phyloP scores from a whole-genome alignment of 2,329 filamentous ascomycete species.

The Chaetomium sp. region DNA sequence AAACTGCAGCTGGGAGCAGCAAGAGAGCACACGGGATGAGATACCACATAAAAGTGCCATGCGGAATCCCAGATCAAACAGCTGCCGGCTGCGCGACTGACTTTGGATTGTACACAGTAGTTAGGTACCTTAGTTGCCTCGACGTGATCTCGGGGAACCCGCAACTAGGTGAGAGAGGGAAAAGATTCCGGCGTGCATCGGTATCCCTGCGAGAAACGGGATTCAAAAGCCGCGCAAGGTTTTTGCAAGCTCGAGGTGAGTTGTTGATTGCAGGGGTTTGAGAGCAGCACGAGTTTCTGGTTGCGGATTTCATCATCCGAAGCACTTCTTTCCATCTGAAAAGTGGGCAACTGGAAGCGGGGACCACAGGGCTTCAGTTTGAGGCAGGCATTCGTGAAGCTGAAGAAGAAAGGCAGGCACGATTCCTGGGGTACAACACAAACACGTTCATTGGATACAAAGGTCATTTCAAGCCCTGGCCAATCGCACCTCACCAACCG shows the following conservation, averaged over 20 bases:
- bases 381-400: background rate
- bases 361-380: background rate
- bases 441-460: constrained; percentile 6
- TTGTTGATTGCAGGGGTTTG: constrained; percentile 8
- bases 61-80: background rate
- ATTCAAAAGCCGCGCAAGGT: background rate
- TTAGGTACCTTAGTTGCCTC: too few species aligned
- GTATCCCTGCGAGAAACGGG: constrained; percentile 14
- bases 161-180: background rate
- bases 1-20: constrained; percentile 5
- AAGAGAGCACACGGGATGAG: background rate
- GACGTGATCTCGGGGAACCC: background rate
- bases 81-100: background rate
- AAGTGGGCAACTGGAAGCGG: background rate
- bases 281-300: constrained; percentile 7
- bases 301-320: constrained; percentile 13
- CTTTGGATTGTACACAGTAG: background rate
- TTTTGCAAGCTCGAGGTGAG: background rate
- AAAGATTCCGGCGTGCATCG: background rate
- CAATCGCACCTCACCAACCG: background rate
- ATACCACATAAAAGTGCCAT: constrained; percentile 5
- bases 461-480: background rate
- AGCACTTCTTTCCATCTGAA: background rate
- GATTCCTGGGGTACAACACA: constrained; percentile 14
- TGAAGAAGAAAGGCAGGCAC: constrained; percentile 10